These are phyloP conservation scores for Oenanthe javanica DNA, from an alignment of 140 eudicot species.

Conservation along the genomic window DNA sequence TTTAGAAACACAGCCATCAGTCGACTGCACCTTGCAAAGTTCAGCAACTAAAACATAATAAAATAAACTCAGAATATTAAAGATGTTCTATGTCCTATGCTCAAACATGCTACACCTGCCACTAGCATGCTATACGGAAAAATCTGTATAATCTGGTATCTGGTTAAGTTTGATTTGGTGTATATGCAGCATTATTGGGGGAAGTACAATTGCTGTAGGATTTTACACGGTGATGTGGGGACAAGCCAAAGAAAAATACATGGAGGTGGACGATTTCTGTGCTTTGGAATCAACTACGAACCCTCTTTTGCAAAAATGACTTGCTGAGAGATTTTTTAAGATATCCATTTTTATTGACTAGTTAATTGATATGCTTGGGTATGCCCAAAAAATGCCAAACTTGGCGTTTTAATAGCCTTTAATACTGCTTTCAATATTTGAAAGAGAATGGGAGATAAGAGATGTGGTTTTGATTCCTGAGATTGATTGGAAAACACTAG, in stretches of 20 bases:
- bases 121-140: neutral
- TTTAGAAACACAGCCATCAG: too few relatives aligned
- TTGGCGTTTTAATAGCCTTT: too few relatives aligned
- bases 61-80: neutral
- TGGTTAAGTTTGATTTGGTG: neutral
- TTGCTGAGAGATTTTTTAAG: neutral
- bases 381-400: too few relatives aligned
- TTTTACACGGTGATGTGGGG: constrained; percentile 47
- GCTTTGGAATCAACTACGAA: neutral
- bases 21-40: too few relatives aligned
- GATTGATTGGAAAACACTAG: too few relatives aligned
- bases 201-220: constrained; percentile 21
- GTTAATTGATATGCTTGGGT: neutral
- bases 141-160: neutral
- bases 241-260: constrained; percentile 23
- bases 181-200: constrained; percentile 30
- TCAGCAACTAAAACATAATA: too few relatives aligned
- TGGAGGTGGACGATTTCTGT: constrained; percentile 3
- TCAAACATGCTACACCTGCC: neutral
- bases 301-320: constrained; percentile 20
- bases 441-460: too few relatives aligned
- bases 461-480: too few relatives aligned
- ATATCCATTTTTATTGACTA: neutral
- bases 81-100: neutral
- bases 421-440: too few relatives aligned